A percentile compares a stretch with the other conserved stretches of the same genome.
Evolutionary conservation across 164 flowering plant species (phyloP).

Genomic region (Buxus sempervirens): DNA sequence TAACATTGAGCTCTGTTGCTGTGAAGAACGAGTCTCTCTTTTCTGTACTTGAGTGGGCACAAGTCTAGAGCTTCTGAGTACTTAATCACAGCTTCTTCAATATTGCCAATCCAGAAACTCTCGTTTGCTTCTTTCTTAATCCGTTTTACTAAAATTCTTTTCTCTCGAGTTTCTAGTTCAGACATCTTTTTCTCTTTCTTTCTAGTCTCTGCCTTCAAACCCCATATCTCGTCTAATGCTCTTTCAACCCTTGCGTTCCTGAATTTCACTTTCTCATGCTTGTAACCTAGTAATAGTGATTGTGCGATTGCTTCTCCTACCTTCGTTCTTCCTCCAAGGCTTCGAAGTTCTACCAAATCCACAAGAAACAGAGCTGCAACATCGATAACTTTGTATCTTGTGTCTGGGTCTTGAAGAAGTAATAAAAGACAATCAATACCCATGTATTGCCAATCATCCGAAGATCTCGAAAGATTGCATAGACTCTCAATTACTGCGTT

Average conservation of each 20-base stretch:
- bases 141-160: too few relatives aligned
- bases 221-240: slow-evolving; percentile 62
- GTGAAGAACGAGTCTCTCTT: slow-evolving; percentile 85
- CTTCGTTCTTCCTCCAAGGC: slow-evolving; percentile 88
- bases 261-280: too few relatives aligned
- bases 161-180: too few relatives aligned
- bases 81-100: slow-evolving; percentile 87
- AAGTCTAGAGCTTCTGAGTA: slow-evolving; percentile 88
- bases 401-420: slow-evolving; percentile 87
- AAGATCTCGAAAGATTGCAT: slow-evolving; percentile 91
- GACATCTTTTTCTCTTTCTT: slow-evolving; percentile 93
- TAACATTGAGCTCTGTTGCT: slow-evolving; percentile 97
- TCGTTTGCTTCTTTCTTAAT: too few relatives aligned
- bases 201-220: slow-evolving; percentile 70
- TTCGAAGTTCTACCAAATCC: slow-evolving; percentile 81
- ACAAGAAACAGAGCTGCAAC: slow-evolving; percentile 77
- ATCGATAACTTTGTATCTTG: slow-evolving; percentile 80
- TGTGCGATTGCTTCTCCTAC: slow-evolving; percentile 73
- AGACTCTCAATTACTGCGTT: slow-evolving; percentile 79
- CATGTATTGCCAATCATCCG: slow-evolving; percentile 99
- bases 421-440: slow-evolving; percentile 96
- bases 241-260: too few relatives aligned
- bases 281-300: too few relatives aligned
- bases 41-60: slow-evolving; percentile 86
- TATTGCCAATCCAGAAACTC: too few relatives aligned